These are phyloP conservation scores for Potentilla sterilis DNA, from an alignment of 306 rosid genomes.

Conservation along the genomic window DNA sequence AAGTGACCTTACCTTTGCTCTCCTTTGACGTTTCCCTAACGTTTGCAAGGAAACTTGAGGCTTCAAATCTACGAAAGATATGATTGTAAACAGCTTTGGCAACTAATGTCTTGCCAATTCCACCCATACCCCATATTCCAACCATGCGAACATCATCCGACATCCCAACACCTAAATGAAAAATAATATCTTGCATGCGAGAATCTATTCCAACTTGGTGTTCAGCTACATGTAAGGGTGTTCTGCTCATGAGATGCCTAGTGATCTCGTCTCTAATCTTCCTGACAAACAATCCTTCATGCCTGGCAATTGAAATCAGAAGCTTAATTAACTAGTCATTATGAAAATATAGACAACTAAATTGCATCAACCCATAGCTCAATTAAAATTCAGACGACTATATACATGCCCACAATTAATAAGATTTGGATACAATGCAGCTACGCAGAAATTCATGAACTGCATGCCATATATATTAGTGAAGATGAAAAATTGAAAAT, in stretches of 20 bases:
- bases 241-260: neutral
- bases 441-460: too few relatives aligned
- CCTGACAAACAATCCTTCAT: neutral
- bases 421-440: too few relatives aligned
- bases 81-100: neutral
- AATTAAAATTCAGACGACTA: too few relatives aligned
- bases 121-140: constrained; percentile 1
- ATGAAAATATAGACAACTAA: too few relatives aligned
- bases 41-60: neutral
- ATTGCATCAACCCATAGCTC: too few relatives aligned
- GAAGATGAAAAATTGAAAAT: too few relatives aligned
- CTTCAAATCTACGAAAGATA: neutral
- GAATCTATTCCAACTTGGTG: neutral
- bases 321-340: too few relatives aligned
- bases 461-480: too few relatives aligned
- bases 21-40: neutral
- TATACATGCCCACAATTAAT: too few relatives aligned
- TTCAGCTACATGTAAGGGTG: neutral
- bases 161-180: neutral
- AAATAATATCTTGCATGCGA: neutral
- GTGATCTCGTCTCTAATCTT: neutral
- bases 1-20: neutral
- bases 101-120: neutral
- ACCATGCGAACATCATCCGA: neutral
- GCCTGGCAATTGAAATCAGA: neutral